Conservation (phyloP, 2,329 filamentous ascomycete genomes). For the Drechslerella stenobrocha region DNA sequence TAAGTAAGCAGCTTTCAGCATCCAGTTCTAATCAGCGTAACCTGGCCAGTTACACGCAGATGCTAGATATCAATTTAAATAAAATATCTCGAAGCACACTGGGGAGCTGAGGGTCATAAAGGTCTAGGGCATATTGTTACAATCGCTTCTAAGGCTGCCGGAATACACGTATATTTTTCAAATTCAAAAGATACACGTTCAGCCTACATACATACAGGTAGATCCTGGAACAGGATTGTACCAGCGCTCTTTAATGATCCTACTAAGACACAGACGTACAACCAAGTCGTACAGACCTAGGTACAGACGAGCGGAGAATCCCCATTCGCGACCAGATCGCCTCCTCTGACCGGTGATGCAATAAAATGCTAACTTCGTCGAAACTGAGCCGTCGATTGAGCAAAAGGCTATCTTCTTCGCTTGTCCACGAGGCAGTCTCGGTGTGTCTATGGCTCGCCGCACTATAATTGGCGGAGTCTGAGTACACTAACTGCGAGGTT, state of each 20-base stretch:
- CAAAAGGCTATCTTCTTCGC: conserved; percentile 52
- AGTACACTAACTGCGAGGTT: conserved; percentile 3
- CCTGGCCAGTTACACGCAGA: too few species aligned
- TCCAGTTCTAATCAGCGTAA: too few species aligned
- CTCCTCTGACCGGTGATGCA: conserved; percentile 50
- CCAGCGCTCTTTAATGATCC: too few species aligned
- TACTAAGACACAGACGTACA: conserved; percentile 19
- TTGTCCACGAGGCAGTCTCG: conserved; percentile 47
- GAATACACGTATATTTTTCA: background rate
- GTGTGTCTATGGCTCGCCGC: conserved; percentile 9
- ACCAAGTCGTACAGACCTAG: conserved; percentile 26
- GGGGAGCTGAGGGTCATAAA: too few species aligned
- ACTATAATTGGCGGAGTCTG: conserved; percentile 9
- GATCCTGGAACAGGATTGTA: too few species aligned
- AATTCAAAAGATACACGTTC: background rate
- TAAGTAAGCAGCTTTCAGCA: too few species aligned
- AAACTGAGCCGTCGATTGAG: conserved; percentile 52
- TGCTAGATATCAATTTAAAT: too few species aligned
- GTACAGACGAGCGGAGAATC: conserved; percentile 49
- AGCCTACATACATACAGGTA: background rate
- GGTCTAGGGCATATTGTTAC: too few species aligned
- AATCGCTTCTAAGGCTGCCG: too few species aligned
- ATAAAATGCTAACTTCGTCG: conserved; percentile 53
- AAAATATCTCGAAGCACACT: too few species aligned
- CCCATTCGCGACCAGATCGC: conserved; percentile 53